phyloP scores from a whole-genome alignment of 169 alveolate species.

The Blepharisma undulans region DNA sequence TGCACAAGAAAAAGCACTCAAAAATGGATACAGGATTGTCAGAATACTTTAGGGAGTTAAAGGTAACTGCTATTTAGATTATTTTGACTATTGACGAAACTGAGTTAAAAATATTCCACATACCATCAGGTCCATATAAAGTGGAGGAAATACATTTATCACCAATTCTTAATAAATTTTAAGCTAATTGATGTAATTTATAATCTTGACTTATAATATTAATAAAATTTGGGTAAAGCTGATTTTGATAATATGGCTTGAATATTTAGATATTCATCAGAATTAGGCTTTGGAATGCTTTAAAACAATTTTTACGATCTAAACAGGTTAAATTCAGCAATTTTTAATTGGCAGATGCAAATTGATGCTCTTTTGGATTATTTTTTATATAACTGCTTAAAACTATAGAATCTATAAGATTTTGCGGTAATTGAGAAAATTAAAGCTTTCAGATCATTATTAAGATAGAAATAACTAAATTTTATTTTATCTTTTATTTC shows the following conservation, averaged over 20 bases:
- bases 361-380: too few species aligned
- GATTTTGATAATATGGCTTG: neutral
- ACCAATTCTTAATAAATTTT: neutral
- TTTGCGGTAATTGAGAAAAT: too few species aligned
- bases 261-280: neutral
- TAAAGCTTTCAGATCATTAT: too few species aligned
- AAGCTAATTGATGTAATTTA: neutral
- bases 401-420: too few species aligned
- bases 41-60: neutral
- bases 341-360: too few species aligned
- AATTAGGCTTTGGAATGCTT: neutral
- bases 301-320: too few species aligned
- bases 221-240: too few species aligned
- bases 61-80: neutral
- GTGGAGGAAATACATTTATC: neutral
- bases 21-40: neutral
- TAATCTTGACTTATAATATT: neutral
- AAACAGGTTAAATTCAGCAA: too few species aligned
- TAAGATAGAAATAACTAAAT: too few species aligned
- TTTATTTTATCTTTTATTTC: too few species aligned
- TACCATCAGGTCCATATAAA: neutral
- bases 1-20: neutral
- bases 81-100: neutral
- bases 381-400: too few species aligned
- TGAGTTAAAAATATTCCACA: neutral